Base-by-base conservation (phyloP, 345 rosid species). In the Citrus reticulata region DNA sequence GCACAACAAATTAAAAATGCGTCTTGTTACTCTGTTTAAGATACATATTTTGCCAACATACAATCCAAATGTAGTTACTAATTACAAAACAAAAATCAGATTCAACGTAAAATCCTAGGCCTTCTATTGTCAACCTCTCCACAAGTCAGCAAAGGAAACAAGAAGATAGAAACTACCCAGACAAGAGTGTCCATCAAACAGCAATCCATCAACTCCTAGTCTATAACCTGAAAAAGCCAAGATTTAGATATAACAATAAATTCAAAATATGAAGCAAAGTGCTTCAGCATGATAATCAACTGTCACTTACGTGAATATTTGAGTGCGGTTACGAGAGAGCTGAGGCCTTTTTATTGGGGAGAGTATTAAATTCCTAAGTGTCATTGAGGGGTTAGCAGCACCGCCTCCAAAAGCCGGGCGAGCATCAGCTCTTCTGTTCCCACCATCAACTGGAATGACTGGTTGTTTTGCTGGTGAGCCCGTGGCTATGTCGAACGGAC, bases 321-420 rank as follows among this genome's bases (percentile, higher is more conserved):
- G 91, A 79, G 85, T 81, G 75, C 91, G 93, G 68, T 80, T 83
- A 30, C 97, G 97, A 77, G 97, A 92, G 67, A 91, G 91, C 88
- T 93, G 99, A 77, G 97, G 94, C 71, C 98, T 91, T 84, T 93
- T 94, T 72, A 96, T 90, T 8, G 98, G 99, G 74, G 99, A 96
- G 69, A 93, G 88, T 71, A 96, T 91, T 85, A 96, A 85, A 87
- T 96, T 96, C 81, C 97, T 87, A 72, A 94, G 75, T 19, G 95
- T 89, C 91, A 84, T 87, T 34, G 98, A 87, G 51, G 98, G 92
- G 76, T 91, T 93, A 66, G 83, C 83, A 67, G 87, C 29, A 59
- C 81, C 84, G 34, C 80, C 83, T 71, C 89, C 89, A 73, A 88
- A 92, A 78, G 78, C 81, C 79, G 85, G 81, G 83, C 79, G 88